Conservation (phyloP, 2,329 filamentous ascomycete genomes). For the Claviceps citrina region DNA sequence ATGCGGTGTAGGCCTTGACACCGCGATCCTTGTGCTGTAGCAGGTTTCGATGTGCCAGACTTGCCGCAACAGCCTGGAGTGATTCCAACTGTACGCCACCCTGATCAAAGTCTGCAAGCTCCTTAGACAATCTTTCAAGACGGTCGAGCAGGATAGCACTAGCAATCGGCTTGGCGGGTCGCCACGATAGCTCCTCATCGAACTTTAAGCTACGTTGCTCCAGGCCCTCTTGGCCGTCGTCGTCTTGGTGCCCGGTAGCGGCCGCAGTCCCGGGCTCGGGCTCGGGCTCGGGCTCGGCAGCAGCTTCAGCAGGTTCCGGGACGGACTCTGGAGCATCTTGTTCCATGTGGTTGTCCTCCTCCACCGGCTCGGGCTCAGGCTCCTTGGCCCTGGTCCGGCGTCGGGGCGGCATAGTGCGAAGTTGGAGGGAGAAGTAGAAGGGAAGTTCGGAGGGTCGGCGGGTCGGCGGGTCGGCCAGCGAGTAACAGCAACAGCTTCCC, state of each 20-base stretch:
- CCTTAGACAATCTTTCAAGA: conserved; percentile 64
- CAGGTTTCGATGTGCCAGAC: conserved; percentile 68
- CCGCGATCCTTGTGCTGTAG: conserved; percentile 86
- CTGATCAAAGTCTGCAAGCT: conserved; percentile 75
- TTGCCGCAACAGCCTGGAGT: conserved; percentile 68
- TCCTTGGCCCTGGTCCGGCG: conserved; percentile 21
- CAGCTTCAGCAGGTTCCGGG: conserved; percentile 2
- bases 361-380: conserved; percentile 14
- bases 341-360: conserved; percentile 12
- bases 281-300: no score
- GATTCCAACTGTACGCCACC: conserved; percentile 72
- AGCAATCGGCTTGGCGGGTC: conserved; percentile 75
- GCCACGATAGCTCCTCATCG: conserved; percentile 77
- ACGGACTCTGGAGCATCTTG: conserved; percentile 9
- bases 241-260: conserved; percentile 3
- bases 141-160: conserved; percentile 69
- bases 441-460: no score
- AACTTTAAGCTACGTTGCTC: conserved; percentile 46
- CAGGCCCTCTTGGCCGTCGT: conserved; percentile 6
- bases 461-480: no score
- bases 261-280: conserved; percentile 4
- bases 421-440: conserved; percentile 2
- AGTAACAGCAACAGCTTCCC: not conserved
- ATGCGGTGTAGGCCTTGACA: conserved; percentile 75
- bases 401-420: conserved; percentile 22